Base-by-base conservation (phyloP, 2,329 filamentous ascomycete species). In the Leptographium galeiforme region DNA sequence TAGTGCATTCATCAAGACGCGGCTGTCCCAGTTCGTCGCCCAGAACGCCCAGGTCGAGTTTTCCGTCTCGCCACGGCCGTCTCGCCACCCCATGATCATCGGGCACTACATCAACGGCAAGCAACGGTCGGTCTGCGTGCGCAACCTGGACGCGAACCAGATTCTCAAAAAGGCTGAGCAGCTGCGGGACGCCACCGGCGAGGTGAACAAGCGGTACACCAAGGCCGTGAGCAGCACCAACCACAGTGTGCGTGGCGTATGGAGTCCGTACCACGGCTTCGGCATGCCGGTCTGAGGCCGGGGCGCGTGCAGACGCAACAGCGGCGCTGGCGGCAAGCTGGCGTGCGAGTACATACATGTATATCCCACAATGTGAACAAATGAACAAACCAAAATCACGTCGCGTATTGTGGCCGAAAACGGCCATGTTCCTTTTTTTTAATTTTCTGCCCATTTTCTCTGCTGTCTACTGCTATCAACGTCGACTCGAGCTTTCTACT, bases 41-140 rank as follows among this genome's bases (percentile, higher is more conserved):
- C 72, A 77, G 62, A 87, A 96, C 71, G 89, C 91, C 34, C 80
- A 88, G 68, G 83, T 97, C 74, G 90, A 97, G 72, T 88, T 98
- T 71, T 82, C 81, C 63, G 82, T 98, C 56, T 94, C 90, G 41
- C 93, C 91, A 18, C 84, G 90, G 60, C 91, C 90, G n/a, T 76
- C 82, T 61, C 86, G 86, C 65, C 91, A 97, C 70, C 93, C 93
- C 40, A 81, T 95, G 57, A 81, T 98, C 62, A 82, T 85, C 62
- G 93, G 89, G 55, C 79, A 88, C 69, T 98, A 95, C 71, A 88
- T 97, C 74, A 97, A 96, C 68, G 90, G 91, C 57, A 78, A 82
- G 33, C 77, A 85, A 57, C 93, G 93, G 68, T 79, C 88, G 11
- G 81, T 97, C 51, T 96, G 90, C 68, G 89, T 97, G 54, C 81